Evolutionary conservation across 805 yeast genomes (phyloP).

Genomic region (Citeromyces matritensis): DNA sequence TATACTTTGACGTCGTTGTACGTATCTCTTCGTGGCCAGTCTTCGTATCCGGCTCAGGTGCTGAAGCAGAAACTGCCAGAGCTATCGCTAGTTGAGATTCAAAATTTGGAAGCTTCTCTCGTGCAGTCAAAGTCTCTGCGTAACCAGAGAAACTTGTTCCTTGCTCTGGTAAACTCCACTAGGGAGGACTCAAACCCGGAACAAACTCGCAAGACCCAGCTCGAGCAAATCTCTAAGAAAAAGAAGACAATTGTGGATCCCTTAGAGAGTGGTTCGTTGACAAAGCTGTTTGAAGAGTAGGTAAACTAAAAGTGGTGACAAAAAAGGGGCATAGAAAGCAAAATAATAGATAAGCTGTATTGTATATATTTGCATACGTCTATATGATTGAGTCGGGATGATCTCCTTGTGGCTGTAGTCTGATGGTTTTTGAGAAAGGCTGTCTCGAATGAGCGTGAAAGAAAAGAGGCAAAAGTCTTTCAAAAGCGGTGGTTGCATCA

Average conservation of each 20-base stretch:
- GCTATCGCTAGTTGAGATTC: conserved; percentile 39
- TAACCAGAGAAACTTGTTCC: conserved; percentile 67
- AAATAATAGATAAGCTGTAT: too few species aligned
- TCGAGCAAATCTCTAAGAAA: conserved; percentile 32
- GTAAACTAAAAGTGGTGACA: too few species aligned
- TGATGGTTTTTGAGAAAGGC: too few species aligned
- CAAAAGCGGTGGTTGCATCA: too few species aligned
- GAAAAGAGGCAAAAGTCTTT: too few species aligned
- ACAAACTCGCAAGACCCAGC: conserved; percentile 34
- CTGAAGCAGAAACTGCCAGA: conserved; percentile 38
- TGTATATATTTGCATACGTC: too few species aligned
- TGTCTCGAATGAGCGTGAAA: too few species aligned
- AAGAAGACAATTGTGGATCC: conserved; percentile 51
- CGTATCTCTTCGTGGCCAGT: conserved; percentile 54
- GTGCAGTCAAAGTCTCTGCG: conserved; percentile 53
- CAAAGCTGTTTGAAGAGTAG: conserved; percentile 34
- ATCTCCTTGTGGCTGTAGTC: too few species aligned
- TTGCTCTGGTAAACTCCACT: conserved; percentile 40
- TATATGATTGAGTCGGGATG: too few species aligned
- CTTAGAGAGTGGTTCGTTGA: conserved; percentile 54
- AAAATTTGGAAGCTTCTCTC: conserved; percentile 47
- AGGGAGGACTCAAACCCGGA: conserved; percentile 19
- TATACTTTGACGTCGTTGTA: conserved; percentile 72
- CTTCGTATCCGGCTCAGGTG: conserved; percentile 51
- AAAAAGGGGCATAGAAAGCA: too few species aligned